Evolutionary conservation across 2,329 filamentous ascomycete species (phyloP), one percentile per base, ranked within the genome.

Genomic region (Penicillium janthinellum): DNA sequence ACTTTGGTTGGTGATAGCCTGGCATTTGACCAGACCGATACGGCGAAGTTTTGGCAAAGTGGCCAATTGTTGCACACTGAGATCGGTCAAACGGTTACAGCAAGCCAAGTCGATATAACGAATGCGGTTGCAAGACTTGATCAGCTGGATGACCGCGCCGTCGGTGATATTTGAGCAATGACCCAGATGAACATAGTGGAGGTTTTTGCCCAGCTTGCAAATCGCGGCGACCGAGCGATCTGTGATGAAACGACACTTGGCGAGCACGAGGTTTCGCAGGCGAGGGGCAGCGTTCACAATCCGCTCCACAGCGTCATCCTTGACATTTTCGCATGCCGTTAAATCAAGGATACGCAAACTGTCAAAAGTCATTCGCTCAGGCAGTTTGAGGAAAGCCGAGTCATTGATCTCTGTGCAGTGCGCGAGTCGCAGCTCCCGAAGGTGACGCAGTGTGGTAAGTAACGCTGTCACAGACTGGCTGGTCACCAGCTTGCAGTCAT

Each of bases 21-120:
- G 87, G 72, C 95, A 99, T 77, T 99, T 99, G 56, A 99, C 95
- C 55, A 99, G 79, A 0, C 95, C 95, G 61, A 99, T 96, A 39
- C 95, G 85, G 80, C 96, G 93, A 55, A 99, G 81, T 76, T 99
- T 99, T 3, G 95, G 95, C 5, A 99, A 83, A 14, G 86, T 86
- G 5, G 95, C 93, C 39, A 99, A 82, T 64, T 91, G 89, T 63
- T 85, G 89, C 15, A 99, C 90, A 22, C 93, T 97, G 11, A 84
- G 83, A 69, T 99, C 95, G 0, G 95, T 98, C 61, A 99, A 81
- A 67, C 91, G 88, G 14, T 85, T 86, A 77, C 95, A 99, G 79
- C 95, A 98, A n/a, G 95, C 95, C 45, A 99, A 81, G 73, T 99
- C 95, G 64, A 99, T 99, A 74, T 99, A 99, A 57, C 95, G 86